Conservation (phyloP, 768 basidiomycete species). For the Trametes coccinea region DNA sequence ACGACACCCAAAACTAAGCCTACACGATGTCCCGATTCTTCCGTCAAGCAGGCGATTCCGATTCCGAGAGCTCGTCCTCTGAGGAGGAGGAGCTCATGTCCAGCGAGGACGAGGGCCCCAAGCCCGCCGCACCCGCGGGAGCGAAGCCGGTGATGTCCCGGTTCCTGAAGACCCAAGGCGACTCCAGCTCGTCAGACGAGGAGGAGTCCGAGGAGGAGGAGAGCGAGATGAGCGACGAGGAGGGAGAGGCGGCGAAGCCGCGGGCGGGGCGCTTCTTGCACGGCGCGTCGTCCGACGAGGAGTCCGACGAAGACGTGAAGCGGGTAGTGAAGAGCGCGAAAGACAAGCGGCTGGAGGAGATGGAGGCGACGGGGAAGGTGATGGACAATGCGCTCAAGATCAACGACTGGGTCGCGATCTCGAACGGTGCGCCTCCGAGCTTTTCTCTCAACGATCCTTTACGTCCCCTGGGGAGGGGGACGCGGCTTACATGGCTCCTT, state of each 20-base stretch:
- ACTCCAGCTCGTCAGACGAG: conserved; percentile 52
- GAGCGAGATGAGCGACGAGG: conserved; percentile 47
- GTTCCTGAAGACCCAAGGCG: conserved; percentile 69
- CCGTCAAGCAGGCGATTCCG: conserved; percentile 81
- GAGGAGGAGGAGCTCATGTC: conserved; percentile 68
- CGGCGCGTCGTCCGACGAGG: conserved; percentile 51
- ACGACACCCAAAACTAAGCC: conserved; percentile 2
- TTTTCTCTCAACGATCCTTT: background rate
- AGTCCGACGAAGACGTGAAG: conserved; percentile 68
- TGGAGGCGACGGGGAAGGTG: conserved; percentile 86
- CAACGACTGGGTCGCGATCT: conserved; percentile 94
- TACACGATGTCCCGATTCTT: conserved; percentile 83
- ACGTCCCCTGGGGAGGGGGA: background rate
- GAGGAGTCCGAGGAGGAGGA: conserved; percentile 56
- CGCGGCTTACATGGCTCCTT: background rate
- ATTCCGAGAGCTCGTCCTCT: conserved; percentile 76
- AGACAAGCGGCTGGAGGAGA: conserved; percentile 91
- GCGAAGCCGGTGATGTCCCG: conserved; percentile 70
- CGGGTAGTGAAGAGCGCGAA: conserved; percentile 82
- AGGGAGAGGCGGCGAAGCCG: conserved; percentile 39
- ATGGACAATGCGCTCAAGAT: conserved; percentile 96
- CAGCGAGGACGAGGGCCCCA: conserved; percentile 68
- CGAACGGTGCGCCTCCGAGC: conserved; percentile 59
- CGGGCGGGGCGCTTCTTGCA: conserved; percentile 41
- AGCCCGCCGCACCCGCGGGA: conserved; percentile 43